Conservation (phyloP, 1,139 yeast genomes). For the Geotrichum siamense region DNA sequence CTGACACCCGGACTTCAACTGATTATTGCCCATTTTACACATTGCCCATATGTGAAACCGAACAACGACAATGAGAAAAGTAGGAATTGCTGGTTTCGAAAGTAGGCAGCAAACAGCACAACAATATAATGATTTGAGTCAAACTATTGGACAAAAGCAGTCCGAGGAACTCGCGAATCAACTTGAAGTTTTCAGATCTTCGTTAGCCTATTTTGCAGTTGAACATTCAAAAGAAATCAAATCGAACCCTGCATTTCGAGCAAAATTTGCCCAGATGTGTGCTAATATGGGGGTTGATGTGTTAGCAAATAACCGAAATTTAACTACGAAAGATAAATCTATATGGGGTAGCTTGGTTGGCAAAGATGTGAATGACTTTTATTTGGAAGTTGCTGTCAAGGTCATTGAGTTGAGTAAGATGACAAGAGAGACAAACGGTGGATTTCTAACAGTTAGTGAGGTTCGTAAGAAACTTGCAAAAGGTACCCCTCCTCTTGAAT, state of each 20-base stretch:
- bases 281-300: constrained; percentile 81
- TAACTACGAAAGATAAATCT: constrained; percentile 28
- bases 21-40: too few relatives aligned
- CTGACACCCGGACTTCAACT: too few relatives aligned
- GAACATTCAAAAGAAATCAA: constrained; percentile 60
- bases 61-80: constrained; percentile 38
- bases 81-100: constrained; percentile 40
- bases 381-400: constrained; percentile 60
- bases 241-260: constrained; percentile 55
- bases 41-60: too few relatives aligned
- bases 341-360: constrained; percentile 37
- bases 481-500: constrained; percentile 32
- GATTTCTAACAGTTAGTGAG: constrained; percentile 61
- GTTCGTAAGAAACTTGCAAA: constrained; percentile 37
- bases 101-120: constrained; percentile 29
- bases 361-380: constrained; percentile 46
- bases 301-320: constrained; percentile 42
- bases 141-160: constrained; percentile 30
- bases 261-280: constrained; percentile 69
- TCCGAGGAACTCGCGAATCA: constrained; percentile 35
- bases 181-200: constrained; percentile 35
- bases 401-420: constrained; percentile 68
- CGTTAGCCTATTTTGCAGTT: constrained; percentile 35
- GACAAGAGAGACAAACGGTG: constrained; percentile 71
- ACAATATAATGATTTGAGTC: constrained; percentile 33